A percentile compares a stretch with the other conserved stretches of the same genome.
Conservation (phyloP, 1,284 basidiomycete species). For the Marasmius tenuissimus region DNA sequence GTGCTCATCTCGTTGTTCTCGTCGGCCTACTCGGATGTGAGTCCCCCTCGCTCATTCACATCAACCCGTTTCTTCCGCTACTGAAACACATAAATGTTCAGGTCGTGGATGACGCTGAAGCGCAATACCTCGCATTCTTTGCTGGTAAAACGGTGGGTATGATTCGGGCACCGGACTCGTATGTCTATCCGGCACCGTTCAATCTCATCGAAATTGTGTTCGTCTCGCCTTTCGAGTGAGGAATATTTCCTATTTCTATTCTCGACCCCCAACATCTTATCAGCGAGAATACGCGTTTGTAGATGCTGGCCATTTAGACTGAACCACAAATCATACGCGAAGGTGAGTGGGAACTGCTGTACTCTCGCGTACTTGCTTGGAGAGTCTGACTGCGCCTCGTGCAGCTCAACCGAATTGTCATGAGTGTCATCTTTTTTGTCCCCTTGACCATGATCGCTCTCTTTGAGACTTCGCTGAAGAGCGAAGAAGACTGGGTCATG, state of each 20-base stretch:
- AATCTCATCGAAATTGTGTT: conserved; percentile 85
- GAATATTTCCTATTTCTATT: conserved; percentile 14
- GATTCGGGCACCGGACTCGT: conserved; percentile 84
- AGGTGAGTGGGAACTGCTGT: conserved; percentile 34
- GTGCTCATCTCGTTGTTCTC: conserved; percentile 94
- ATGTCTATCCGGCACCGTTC: conserved; percentile 75
- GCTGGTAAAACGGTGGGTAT: conserved; percentile 80
- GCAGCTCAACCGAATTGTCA: conserved; percentile 73
- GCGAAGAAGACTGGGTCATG: conserved; percentile 62
- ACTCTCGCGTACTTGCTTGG: background rate
- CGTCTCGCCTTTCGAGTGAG: conserved; percentile 84
- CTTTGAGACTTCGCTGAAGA: conserved; percentile 65
- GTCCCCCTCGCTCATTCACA: conserved; percentile 25
- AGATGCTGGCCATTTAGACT: conserved; percentile 29
- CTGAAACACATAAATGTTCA: too few species aligned
- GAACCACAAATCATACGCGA: conserved; percentile 51
- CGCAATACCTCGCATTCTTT: conserved; percentile 88
- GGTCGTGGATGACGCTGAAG: conserved; percentile 64
- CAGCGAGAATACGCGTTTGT: too few species aligned
- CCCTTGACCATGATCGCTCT: conserved; percentile 76
- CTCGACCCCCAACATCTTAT: conserved; percentile 18
- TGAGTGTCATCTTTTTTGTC: conserved; percentile 79
- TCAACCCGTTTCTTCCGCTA: too few species aligned
- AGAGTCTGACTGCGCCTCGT: background rate
- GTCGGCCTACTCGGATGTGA: conserved; percentile 85